Percentiles rank a stretch among this genome's conserved stretches.
These are phyloP conservation scores for Protea cynaroides DNA, from an alignment of 164 flowering plant genomes.

Conservation along the genomic window DNA sequence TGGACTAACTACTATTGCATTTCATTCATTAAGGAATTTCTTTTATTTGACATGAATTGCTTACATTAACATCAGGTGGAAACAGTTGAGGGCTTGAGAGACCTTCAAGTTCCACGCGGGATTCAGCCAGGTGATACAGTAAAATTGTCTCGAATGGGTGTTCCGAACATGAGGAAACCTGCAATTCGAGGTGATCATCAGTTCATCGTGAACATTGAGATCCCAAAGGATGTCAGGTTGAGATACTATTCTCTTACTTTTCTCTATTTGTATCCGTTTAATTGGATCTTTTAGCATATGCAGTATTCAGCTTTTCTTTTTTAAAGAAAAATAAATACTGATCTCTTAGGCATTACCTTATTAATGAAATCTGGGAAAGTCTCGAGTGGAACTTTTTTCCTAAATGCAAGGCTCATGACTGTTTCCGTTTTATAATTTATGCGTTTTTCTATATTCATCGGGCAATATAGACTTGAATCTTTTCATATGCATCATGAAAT, in stretches of 20 bases:
- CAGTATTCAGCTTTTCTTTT: neutral
- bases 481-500: too few species aligned
- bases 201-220: slow-evolving; percentile 63
- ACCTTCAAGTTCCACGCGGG: slow-evolving; percentile 77
- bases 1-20: too few species aligned
- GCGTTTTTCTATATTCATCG: too few species aligned
- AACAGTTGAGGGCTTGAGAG: slow-evolving; percentile 78
- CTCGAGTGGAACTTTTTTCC: too few species aligned
- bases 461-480: too few species aligned
- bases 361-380: too few species aligned
- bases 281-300: neutral
- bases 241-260: slow-evolving; percentile 4
- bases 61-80: slow-evolving; percentile 50
- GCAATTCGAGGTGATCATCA: slow-evolving; percentile 79
- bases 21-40: too few species aligned
- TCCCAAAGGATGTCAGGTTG: slow-evolving; percentile 79
- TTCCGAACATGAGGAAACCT: slow-evolving; percentile 69
- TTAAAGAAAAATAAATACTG: too few species aligned
- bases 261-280: neutral
- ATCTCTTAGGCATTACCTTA: too few species aligned
- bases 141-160: slow-evolving; percentile 59
- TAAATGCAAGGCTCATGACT: too few species aligned
- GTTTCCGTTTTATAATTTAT: too few species aligned
- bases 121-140: slow-evolving; percentile 76
- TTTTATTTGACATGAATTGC: neutral